These are phyloP conservation scores for Vitis hybrid DNA, from an alignment of 177 flowering plant species.

Conservation along the genomic window DNA sequence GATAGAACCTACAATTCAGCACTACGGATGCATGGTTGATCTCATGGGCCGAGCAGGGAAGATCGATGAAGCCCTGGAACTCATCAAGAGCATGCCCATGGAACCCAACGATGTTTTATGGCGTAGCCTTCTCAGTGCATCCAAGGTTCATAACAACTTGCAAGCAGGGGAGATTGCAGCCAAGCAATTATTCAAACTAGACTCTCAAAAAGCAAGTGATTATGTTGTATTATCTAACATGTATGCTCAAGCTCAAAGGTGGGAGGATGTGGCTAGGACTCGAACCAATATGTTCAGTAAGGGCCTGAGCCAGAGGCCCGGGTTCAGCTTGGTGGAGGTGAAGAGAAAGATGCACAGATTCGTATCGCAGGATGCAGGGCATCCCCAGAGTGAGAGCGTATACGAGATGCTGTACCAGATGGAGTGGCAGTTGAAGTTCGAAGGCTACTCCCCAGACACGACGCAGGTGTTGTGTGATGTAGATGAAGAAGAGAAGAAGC, in stretches of 20 bases:
- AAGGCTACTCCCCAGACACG: constrained; percentile 68
- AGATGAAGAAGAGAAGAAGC: constrained; percentile 72
- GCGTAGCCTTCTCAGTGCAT: constrained; percentile 75
- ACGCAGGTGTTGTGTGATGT: constrained; percentile 59
- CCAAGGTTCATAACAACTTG: constrained; percentile 50
- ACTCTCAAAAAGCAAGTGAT: constrained; percentile 45
- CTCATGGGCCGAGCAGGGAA: constrained; percentile 69
- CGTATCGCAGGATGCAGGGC: constrained; percentile 61
- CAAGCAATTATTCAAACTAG: constrained; percentile 32
- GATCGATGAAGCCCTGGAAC: constrained; percentile 62
- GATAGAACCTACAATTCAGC: constrained; percentile 68
- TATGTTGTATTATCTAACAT: constrained; percentile 57
- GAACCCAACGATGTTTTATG: constrained; percentile 68
- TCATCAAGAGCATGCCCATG: constrained; percentile 66
- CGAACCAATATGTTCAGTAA: constrained; percentile 39
- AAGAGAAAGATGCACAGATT: constrained; percentile 54
- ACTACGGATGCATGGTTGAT: constrained; percentile 84
- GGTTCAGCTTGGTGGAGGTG: constrained; percentile 63
- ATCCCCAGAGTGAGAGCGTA: constrained; percentile 37
- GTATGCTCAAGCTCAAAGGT: constrained; percentile 57
- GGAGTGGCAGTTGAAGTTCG: constrained; percentile 85
- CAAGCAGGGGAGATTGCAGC: constrained; percentile 59
- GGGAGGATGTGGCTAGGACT: constrained; percentile 49
- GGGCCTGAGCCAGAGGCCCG: constrained; percentile 49
- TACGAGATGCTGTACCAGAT: constrained; percentile 82